phyloP scores from a whole-genome alignment of 805 yeast genomes.

The Monosporozyma aerobia region DNA sequence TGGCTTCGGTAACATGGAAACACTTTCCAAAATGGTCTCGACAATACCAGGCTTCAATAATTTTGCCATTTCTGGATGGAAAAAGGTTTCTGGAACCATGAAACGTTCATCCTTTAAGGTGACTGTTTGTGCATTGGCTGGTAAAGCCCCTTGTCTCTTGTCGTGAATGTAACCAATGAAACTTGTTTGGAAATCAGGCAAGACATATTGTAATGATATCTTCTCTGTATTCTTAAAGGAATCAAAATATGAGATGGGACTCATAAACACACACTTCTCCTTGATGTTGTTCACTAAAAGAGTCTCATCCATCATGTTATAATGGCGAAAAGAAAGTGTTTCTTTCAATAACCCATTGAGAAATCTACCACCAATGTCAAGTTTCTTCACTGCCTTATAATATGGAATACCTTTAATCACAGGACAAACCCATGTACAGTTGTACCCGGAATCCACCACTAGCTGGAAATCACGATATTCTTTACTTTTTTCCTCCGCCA shows the following conservation, averaged over 20 bases:
- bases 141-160: constrained; percentile 18
- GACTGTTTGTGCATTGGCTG: constrained; percentile 54
- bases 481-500: neutral
- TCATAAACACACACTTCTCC: constrained; percentile 40
- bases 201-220: constrained; percentile 54
- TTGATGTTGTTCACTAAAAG: constrained; percentile 76
- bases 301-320: constrained; percentile 88
- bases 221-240: constrained; percentile 24
- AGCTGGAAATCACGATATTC: constrained; percentile 53
- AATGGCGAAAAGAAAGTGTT: constrained; percentile 79
- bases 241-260: constrained; percentile 41
- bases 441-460: constrained; percentile 83
- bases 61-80: constrained; percentile 76
- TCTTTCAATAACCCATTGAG: constrained; percentile 79
- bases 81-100: constrained; percentile 75
- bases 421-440: constrained; percentile 81
- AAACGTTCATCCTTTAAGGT: constrained; percentile 76
- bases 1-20: constrained; percentile 63
- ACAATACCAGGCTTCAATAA: constrained; percentile 72
- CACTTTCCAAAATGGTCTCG: constrained; percentile 57
- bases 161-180: constrained; percentile 60
- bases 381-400: constrained; percentile 65
- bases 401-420: constrained; percentile 67
- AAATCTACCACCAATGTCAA: constrained; percentile 82
- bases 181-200: constrained; percentile 82